Evolutionary conservation across 2,329 filamentous ascomycete genomes (phyloP).

Genomic region (Chrysoporthe puriensis): DNA sequence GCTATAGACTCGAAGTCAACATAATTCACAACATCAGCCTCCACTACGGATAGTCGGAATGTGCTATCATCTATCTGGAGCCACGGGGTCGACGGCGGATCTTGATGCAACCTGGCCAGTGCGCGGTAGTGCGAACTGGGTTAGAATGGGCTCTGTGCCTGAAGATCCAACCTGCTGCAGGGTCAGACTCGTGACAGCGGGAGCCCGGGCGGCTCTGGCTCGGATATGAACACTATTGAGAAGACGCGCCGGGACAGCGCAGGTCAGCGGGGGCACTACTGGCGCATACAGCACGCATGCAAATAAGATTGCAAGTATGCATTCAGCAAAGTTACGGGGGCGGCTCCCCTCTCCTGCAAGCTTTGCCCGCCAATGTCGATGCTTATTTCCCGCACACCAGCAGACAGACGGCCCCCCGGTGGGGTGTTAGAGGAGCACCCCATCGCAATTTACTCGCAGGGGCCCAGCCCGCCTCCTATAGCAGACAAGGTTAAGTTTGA

Average conservation of each 20-base stretch:
- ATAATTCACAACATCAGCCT: neutral
- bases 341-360: neutral
- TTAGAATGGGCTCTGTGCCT: neutral
- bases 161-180: constrained; percentile 11
- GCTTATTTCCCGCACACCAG: constrained; percentile 21
- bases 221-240: neutral
- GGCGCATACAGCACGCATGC: neutral
- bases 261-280: no score
- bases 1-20: neutral
- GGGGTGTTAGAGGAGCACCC: constrained; percentile 6
- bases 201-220: neutral
- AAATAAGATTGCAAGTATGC: constrained; percentile 10
- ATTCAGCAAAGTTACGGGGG: constrained; percentile 5
- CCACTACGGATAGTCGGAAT: neutral
- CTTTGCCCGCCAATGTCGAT: constrained; percentile 21
- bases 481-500: constrained; percentile 12
- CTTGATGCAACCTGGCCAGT: constrained; percentile 15
- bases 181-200: constrained; percentile 3
- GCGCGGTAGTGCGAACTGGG: neutral
- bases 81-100: neutral
- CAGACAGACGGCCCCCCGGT: neutral
- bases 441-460: constrained; percentile 28
- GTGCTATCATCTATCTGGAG: neutral
- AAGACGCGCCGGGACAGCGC: no score
- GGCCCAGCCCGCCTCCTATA: constrained; percentile 12